Evolutionary conservation across 495 filamentous ascomycete genomes (phyloP), one percentile per base, ranked within the genome.

Genomic region (Melanomma pulvis-pyrius): DNA sequence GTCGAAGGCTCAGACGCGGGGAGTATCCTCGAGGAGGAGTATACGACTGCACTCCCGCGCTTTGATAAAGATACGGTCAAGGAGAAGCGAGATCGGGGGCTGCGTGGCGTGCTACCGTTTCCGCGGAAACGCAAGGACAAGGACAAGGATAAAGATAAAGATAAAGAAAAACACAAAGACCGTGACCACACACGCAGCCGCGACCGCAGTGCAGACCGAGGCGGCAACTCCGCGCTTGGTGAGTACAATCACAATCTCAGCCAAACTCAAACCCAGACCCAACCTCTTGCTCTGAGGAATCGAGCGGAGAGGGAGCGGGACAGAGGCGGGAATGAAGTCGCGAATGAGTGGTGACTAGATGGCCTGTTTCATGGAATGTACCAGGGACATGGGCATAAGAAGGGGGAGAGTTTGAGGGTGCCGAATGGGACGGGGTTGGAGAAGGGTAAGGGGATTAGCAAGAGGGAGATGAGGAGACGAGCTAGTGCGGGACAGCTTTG

Each of bases 81-180:
- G 32, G 51, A 64, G 61, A 59, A 57, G 59, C 47, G 66, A 57
- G 58, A 71, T 56, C 55, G 56, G 25, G 41, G 63, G 15, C 13
- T 69, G 34, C 46, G 24, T 67, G 74, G 57, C 59, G 77, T 60
- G 64, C 69, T 57, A 69, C 70, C 41, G n/a, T 67, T 61, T 49
- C 25, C 54, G 19, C 58, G 57, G 29, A 56, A 67, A 52, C 36
- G 41, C 32, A 62, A 66, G 41, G 60, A 66, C 39, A 59, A 67
- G 46, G 53, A 65, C 9, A 57, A 54, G 39, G 67, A 60, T 21
- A 48, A 58, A n/a, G 59, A 56, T 21, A 59, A 60, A 28, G 67
- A 65, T 25, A 63, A 69, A 41, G 47, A 57, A 28, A 59, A 55
- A 63, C 2, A 61, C 60, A 21, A 61, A 71, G 46, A 64, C 70